A percentile compares a stretch with the other conserved stretches of the same genome.
phyloP scores from a whole-genome alignment of 208 protist genomes.

The Trypanosomatidae sp. region DNA sequence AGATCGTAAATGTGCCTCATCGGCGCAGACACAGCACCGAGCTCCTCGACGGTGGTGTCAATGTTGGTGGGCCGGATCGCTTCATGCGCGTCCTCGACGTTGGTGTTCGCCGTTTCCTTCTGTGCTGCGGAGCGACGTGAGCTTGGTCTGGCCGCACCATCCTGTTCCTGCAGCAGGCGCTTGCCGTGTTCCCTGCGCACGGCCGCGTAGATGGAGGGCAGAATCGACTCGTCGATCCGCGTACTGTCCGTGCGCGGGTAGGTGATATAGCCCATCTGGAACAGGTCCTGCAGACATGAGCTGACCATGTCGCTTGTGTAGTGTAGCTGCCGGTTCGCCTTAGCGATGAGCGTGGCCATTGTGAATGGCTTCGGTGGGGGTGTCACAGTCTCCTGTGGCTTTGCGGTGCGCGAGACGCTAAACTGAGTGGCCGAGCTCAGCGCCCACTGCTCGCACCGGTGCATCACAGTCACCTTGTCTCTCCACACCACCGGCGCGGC shows the following conservation, averaged over 20 bases:
- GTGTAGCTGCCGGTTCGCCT: conserved; percentile 82
- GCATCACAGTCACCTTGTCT: conserved; percentile 27
- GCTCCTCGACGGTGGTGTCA: conserved; percentile 46
- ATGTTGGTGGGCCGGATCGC: conserved; percentile 91
- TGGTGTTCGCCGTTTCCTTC: conserved; percentile 25
- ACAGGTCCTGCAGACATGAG: conserved; percentile 83
- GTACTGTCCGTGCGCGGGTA: conserved; percentile 91
- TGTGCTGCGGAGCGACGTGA: conserved; percentile 37
- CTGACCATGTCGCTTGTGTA: conserved; percentile 79
- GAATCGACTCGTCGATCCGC: conserved; percentile 90
- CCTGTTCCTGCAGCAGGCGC: conserved; percentile 90
- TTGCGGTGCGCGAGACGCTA: conserved; percentile 24
- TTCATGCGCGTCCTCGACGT: conserved; percentile 92
- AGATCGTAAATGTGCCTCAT: conserved; percentile 85
- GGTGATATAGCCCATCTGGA: conserved; percentile 90
- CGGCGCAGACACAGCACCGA: conserved; percentile 46
- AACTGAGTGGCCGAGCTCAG: conserved; percentile 30
- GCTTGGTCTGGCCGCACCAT: conserved; percentile 26
- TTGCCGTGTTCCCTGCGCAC: conserved; percentile 98
- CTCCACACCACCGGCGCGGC: conserved; percentile 35
- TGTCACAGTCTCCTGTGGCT: conserved; percentile 35
- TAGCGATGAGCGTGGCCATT: conserved; percentile 88
- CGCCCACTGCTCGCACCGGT: conserved; percentile 31
- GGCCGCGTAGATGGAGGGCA: conserved; percentile 98
- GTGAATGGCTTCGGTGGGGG: conserved; percentile 81